Evolutionary conservation across 2,329 filamentous ascomycete species (phyloP).

Genomic region (Tolypocladium inflatum): DNA sequence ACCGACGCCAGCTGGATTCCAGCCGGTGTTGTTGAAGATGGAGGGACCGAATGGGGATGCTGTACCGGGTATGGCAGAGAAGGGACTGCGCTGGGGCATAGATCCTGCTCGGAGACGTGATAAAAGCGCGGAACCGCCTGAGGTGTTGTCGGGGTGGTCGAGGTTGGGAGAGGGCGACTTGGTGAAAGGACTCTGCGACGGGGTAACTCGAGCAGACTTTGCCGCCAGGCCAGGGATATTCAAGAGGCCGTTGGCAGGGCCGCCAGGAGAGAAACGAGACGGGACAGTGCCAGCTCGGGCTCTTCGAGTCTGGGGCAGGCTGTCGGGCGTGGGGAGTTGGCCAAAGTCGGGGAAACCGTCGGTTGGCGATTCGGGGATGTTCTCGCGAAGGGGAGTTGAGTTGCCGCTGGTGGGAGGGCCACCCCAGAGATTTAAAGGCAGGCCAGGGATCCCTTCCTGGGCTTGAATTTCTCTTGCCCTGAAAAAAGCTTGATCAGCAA

Average conservation of each 20-base stretch:
- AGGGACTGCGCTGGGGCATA: constrained; percentile 79
- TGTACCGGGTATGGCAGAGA: constrained; percentile 44
- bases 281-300: constrained; percentile 93
- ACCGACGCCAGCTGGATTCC: constrained; percentile 56
- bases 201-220: constrained; percentile 76
- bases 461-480: constrained; percentile 96
- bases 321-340: constrained; percentile 57
- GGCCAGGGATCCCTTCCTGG: constrained; percentile 73
- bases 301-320: constrained; percentile 61
- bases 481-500: constrained; percentile 1
- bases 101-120: constrained; percentile 86
- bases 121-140: constrained; percentile 61
- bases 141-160: constrained; percentile 34
- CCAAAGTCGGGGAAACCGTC: constrained; percentile 92
- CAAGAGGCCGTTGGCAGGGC: constrained; percentile 49
- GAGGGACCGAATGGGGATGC: constrained; percentile 75
- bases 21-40: constrained; percentile 73
- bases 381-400: constrained; percentile 91
- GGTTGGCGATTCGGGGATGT: constrained; percentile 92
- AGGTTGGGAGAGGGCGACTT: constrained; percentile 55
- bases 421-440: constrained; percentile 72
- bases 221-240: constrained; percentile 50
- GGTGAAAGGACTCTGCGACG: constrained; percentile 73
- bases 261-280: constrained; percentile 78
- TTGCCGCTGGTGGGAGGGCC: constrained; percentile 94